Base-by-base conservation (phyloP, 768 basidiomycete genomes). In the Tricholoma hemisulphureum region DNA sequence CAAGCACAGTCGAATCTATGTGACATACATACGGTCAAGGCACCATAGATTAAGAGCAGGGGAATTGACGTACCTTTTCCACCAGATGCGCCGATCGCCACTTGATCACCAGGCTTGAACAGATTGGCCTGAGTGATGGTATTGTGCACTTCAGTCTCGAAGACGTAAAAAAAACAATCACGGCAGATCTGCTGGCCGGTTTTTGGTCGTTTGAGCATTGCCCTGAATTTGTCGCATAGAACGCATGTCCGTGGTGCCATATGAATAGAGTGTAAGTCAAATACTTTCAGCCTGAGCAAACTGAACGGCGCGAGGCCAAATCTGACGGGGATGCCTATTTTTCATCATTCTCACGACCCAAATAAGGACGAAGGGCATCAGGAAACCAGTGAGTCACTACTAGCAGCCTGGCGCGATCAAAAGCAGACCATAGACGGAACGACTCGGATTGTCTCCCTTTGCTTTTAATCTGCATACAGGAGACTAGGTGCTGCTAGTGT, bases 141-240 rank as follows among this genome's bases (percentile, higher is more conserved):
- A 69, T 95, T 89, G 76, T 99, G 97, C 26, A 99, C 88, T 71
- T 99, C 97, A 1, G 94, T 96, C 78, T 99, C 97, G 65, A 99
- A 99, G 37, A 98, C 95, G 63, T 86, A 86, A 78, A 93, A 99
- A 75, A 95, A 97, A 70, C 97, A 99, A 35, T 89, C 86, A 71
- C 88, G 90, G 80, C 97, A 99, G 58, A 98, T 95, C 70, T 95
- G 93, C 68, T 98, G 95, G 0, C 94, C 94, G 1, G 95, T 99
- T 73, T 99, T 99, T 2, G 96, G 97, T 16, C 97, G 80, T 67
- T 91, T 95, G 39, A 99, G 72, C 65, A 98, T 95, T 0, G 97
- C 93, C 53, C 87, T 86, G 3, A 87, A 76, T 3, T 82, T 85
- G 14, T 82, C 73, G 70, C 93, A 94, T 13, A 97, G 78, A 2